Conservation (phyloP, 495 filamentous ascomycete species). For the Annulohypoxylon moriforme region DNA sequence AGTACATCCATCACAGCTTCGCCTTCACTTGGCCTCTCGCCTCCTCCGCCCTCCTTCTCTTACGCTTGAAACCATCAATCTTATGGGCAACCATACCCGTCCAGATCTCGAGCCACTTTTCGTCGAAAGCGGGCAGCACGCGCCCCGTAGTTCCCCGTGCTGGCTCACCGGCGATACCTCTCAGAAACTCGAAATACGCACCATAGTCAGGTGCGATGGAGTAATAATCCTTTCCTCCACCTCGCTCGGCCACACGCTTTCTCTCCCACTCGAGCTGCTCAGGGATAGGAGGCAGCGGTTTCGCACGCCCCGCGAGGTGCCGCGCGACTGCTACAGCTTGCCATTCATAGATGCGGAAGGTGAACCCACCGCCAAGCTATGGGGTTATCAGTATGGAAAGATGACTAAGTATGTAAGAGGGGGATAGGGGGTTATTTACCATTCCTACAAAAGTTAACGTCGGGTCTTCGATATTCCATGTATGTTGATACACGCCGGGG, state of each 20-base stretch:
- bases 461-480: conserved; percentile 64
- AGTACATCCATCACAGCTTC: conserved; percentile 42
- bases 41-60: conserved; percentile 47
- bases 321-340: conserved; percentile 69
- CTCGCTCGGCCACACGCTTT: conserved; percentile 44
- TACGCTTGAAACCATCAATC: conserved; percentile 46
- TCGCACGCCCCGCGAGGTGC: conserved; percentile 62
- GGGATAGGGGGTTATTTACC: conserved; percentile 30
- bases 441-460: conserved; percentile 54
- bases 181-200: conserved; percentile 49
- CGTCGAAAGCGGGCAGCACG: conserved; percentile 52
- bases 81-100: conserved; percentile 46
- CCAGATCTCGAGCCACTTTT: conserved; percentile 55
- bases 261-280: conserved; percentile 57
- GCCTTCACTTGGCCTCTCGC: conserved; percentile 33
- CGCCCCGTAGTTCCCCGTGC: conserved; percentile 51
- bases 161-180: conserved; percentile 49
- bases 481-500: conserved; percentile 68
- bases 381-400: not conserved
- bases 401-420: not conserved
- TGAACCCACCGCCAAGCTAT: conserved; percentile 66
- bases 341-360: conserved; percentile 70
- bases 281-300: conserved; percentile 45
- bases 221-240: conserved; percentile 52
- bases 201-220: conserved; percentile 51